Percentiles rank a stretch among this genome's conserved stretches.
Evolutionary conservation across 495 filamentous ascomycete species (phyloP).

Genomic region (Penicillium atrosanguineum): DNA sequence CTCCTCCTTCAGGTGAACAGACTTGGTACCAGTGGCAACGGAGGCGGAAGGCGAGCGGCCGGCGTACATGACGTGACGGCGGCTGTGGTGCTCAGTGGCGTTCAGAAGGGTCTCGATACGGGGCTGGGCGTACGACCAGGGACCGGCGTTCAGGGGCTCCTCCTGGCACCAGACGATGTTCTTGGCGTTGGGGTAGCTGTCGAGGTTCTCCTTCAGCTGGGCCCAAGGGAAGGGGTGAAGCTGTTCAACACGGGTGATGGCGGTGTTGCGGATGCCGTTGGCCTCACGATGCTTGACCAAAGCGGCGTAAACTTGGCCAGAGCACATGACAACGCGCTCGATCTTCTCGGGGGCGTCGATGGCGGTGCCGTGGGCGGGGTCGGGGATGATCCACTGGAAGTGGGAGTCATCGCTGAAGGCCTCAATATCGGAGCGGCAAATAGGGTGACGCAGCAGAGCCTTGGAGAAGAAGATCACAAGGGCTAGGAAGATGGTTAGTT

Average conservation of each 20-base stretch:
- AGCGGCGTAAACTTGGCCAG: constrained; percentile 89
- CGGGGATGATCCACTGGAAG: constrained; percentile 94
- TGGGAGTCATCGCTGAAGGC: constrained; percentile 87
- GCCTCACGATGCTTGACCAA: constrained; percentile 87
- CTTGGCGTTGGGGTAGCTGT: constrained; percentile 93
- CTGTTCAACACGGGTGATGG: constrained; percentile 94
- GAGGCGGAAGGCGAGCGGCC: constrained; percentile 85
- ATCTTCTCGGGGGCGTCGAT: constrained; percentile 84
- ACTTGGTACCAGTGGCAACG: constrained; percentile 91
- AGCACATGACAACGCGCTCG: constrained; percentile 89
- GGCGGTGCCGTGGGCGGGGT: constrained; percentile 71
- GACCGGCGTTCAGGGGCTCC: constrained; percentile 94
- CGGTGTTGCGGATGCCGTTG: constrained; percentile 80
- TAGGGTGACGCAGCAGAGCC: constrained; percentile 84
- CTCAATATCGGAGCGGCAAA: constrained; percentile 83
- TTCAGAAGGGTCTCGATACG: constrained; percentile 95
- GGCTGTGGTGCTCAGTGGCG: constrained; percentile 82
- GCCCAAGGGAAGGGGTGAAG: constrained; percentile 98
- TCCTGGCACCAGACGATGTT: constrained; percentile 96
- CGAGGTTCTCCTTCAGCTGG: constrained; percentile 90
- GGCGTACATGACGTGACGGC: constrained; percentile 95
- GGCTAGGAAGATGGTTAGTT: constrained; percentile 55
- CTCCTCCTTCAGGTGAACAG: constrained; percentile 88
- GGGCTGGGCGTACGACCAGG: constrained; percentile 92
- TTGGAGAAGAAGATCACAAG: constrained; percentile 98